Evolutionary conservation across 2,329 filamentous ascomycete species (phyloP).

Genomic region (Elsinoe arachidis): DNA sequence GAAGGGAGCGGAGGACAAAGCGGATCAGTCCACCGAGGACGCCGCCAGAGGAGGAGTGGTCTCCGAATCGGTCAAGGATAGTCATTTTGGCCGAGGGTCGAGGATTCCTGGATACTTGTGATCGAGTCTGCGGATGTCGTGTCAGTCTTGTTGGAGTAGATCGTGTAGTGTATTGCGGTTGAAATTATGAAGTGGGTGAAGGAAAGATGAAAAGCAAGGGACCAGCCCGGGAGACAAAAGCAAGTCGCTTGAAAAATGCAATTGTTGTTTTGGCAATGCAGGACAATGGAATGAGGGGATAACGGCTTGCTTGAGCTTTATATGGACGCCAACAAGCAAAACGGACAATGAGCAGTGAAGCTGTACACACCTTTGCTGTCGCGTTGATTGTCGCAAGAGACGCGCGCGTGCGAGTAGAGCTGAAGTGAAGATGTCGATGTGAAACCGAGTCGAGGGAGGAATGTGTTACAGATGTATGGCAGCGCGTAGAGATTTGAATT

Average conservation of each 20-base stretch:
- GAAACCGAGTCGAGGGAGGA: background rate
- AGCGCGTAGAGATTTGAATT: background rate
- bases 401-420: slow-evolving; percentile 9
- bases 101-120: background rate
- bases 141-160: background rate
- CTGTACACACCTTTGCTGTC: slow-evolving; percentile 6
- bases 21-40: slow-evolving; percentile 44
- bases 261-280: slow-evolving; percentile 10
- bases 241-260: background rate
- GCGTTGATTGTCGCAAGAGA: background rate
- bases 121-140: background rate
- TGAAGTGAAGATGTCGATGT: background rate
- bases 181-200: background rate
- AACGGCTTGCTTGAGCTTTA: background rate
- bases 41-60: slow-evolving; percentile 23
- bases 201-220: background rate
- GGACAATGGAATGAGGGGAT: slow-evolving; percentile 9
- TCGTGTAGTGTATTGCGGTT: background rate
- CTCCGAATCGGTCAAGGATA: slow-evolving; percentile 21
- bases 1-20: slow-evolving; percentile 58
- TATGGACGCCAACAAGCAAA: background rate
- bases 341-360: background rate
- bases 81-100: slow-evolving; percentile 17
- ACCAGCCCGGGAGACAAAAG: background rate
- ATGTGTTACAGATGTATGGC: slow-evolving; percentile 2